Base-by-base conservation (phyloP, 352 stramenopile genomes). In the Pythium oligandrum region DNA sequence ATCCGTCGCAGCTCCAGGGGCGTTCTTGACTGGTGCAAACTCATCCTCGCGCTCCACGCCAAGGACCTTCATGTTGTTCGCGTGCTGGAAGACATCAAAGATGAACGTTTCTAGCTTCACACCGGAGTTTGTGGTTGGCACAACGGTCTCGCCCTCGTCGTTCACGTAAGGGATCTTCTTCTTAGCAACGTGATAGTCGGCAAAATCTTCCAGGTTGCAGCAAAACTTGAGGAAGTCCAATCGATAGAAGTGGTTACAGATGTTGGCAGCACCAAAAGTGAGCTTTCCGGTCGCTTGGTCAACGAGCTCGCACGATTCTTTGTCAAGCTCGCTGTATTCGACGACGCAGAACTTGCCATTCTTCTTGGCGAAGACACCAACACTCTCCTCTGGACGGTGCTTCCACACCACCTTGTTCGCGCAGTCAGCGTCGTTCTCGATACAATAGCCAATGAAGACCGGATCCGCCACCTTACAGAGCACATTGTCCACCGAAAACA, bases 331-430 rank as follows among this genome's bases (percentile, higher is more conserved):
- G 11, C 78, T 97, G 75, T 99, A 99, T 69, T 99, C 97, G 3
- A 99, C 82, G 42, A 99, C 81, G 57, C 85, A 91, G 47, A 86
- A 90, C 10, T 79, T 71, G 44, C 79, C 83, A 48, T 78, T 81
- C 45, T 73, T 75, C 55, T 79, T 78, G 6, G 75, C 88, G 26
- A 97, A 76, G 5, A 98, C 78, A 39, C 90, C 90, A 4, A 96
- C 96, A 49, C 95, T 97, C 61, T 99, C 96, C 30, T 93, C 75
- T 3, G 95, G 75, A 40, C 70, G 67, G 8, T 64, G 61, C 68
- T 98, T 98, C 88, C 88, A 97, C 30, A 98, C 78, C 4, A 97
- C 90, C 69, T 98, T 98, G 71, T 98, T 98, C 6, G 88, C 96
- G 57, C 90, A 97, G 66, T 99, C 92, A 9, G 93, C 91, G 35